Conservation (phyloP, 768 basidiomycete genomes). For the Pleurotus tuoliensis region DNA sequence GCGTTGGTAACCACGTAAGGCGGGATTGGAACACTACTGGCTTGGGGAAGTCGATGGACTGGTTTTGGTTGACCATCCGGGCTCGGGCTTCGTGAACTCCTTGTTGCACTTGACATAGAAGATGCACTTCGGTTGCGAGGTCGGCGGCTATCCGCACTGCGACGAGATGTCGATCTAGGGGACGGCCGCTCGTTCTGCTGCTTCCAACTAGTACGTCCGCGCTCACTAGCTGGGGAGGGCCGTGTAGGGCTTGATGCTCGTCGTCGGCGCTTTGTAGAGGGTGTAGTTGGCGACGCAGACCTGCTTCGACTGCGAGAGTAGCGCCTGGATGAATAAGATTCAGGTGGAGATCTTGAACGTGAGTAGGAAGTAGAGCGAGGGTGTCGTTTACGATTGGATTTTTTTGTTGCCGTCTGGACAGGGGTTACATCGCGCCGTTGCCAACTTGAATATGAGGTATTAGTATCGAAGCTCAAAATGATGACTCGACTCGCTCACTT, state of each 20-base stretch:
- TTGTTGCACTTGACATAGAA: conserved; percentile 53
- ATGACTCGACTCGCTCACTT: conserved; percentile 47
- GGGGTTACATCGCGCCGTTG: conserved; percentile 51
- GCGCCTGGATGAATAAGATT: conserved; percentile 59
- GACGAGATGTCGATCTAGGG: conserved; percentile 40
- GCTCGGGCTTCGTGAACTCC: conserved; percentile 55
- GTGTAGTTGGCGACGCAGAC: conserved; percentile 52
- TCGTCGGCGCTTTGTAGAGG: conserved; percentile 51
- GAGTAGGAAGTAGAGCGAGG: conserved; percentile 52
- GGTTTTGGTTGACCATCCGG: conserved; percentile 48
- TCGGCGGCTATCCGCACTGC: conserved; percentile 30
- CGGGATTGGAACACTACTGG: conserved; percentile 30
- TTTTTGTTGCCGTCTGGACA: conserved; percentile 26
- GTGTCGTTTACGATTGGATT: conserved; percentile 34
- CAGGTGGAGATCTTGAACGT: conserved; percentile 57
- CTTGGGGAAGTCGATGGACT: conserved; percentile 59
- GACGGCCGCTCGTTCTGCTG: conserved; percentile 17
- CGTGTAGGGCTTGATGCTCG: conserved; percentile 46
- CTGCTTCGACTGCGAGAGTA: conserved; percentile 66
- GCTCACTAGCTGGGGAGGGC: conserved; percentile 37
- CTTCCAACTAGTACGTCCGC: conserved; percentile 33
- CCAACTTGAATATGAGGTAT: conserved; percentile 44
- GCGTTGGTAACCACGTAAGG: conserved; percentile 12
- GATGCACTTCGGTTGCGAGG: conserved; percentile 47
- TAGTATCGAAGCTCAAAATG: conserved; percentile 1